Conservation (phyloP, 139 green algal species). For the Gonium pectorale region DNA sequence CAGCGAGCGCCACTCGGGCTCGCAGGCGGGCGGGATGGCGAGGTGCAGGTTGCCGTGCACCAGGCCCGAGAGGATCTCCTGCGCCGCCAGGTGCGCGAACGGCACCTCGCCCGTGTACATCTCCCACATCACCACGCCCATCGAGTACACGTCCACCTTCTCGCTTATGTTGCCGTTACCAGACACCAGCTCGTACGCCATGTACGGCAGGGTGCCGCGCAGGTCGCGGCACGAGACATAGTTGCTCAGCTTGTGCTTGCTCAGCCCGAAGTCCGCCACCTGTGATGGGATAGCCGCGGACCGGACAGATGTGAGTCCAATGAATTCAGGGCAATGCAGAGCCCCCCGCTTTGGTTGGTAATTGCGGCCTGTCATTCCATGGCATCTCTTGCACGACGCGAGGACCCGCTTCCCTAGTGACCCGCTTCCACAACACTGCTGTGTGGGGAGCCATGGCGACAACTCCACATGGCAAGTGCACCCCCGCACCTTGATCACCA, state of each 20-base stretch:
- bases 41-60: constrained; percentile 73
- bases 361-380: too few relatives aligned
- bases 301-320: too few relatives aligned
- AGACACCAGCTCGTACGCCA: constrained; percentile 76
- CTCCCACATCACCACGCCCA: constrained; percentile 82
- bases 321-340: too few relatives aligned
- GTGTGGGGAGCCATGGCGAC: too few relatives aligned
- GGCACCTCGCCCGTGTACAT: constrained; percentile 69
- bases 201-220: constrained; percentile 76
- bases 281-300: too few relatives aligned
- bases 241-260: constrained; percentile 84
- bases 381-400: too few relatives aligned
- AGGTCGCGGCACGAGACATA: constrained; percentile 72
- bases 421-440: too few relatives aligned
- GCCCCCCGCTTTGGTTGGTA: too few relatives aligned
- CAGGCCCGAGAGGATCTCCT: constrained; percentile 78
- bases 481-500: constrained; percentile 57
- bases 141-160: constrained; percentile 76
- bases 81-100: constrained; percentile 71
- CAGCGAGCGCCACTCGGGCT: constrained; percentile 81
- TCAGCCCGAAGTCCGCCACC: constrained; percentile 91
- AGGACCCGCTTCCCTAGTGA: too few relatives aligned
- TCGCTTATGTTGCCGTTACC: constrained; percentile 70
- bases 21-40: constrained; percentile 77
- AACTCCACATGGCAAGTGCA: not conserved